Evolutionary conservation across 768 basidiomycete genomes (phyloP).

Genomic region (Gloeostereum incarnatum): DNA sequence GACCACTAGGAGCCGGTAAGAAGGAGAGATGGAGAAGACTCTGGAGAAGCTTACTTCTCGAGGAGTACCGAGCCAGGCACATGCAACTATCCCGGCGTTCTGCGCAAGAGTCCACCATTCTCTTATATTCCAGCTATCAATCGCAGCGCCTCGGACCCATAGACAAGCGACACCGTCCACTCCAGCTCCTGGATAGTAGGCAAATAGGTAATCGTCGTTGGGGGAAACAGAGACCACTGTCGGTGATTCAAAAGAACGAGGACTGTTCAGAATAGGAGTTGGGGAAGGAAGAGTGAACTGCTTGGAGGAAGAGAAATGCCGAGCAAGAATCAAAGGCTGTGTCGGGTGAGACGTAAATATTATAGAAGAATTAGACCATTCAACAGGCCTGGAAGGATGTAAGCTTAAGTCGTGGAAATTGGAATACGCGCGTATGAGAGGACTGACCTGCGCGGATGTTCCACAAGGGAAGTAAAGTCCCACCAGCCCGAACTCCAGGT

Average conservation of each 20-base stretch:
- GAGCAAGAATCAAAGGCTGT: conserved; percentile 48
- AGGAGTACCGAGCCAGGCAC: conserved; percentile 48
- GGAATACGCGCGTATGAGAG: conserved; percentile 1
- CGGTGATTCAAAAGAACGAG: conserved; percentile 48
- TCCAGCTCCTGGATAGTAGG: conserved; percentile 58
- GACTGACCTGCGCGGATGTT: conserved; percentile 43
- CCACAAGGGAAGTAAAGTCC: conserved; percentile 57
- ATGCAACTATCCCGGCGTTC: conserved; percentile 50
- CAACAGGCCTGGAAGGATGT: conserved; percentile 41
- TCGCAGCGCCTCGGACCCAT: conserved; percentile 49
- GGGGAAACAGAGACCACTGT: conserved; percentile 53
- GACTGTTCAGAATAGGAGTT: conserved; percentile 31
- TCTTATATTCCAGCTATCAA: conserved; percentile 53
- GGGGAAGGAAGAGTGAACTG: conserved; percentile 54
- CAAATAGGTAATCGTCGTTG: conserved; percentile 57
- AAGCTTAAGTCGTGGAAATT: conserved; percentile 1
- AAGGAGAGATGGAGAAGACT: not conserved
- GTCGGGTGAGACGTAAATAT: conserved; percentile 63
- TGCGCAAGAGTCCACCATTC: conserved; percentile 46
- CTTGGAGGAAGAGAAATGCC: conserved; percentile 62
- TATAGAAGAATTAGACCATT: conserved; percentile 62
- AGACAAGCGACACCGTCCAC: conserved; percentile 53
- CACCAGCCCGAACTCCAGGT: conserved; percentile 66
- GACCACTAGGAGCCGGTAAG: not conserved
- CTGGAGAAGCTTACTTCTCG: conserved; percentile 42